Base-by-base conservation (phyloP, 1,284 basidiomycete species). In the Trametes hirsuta region DNA sequence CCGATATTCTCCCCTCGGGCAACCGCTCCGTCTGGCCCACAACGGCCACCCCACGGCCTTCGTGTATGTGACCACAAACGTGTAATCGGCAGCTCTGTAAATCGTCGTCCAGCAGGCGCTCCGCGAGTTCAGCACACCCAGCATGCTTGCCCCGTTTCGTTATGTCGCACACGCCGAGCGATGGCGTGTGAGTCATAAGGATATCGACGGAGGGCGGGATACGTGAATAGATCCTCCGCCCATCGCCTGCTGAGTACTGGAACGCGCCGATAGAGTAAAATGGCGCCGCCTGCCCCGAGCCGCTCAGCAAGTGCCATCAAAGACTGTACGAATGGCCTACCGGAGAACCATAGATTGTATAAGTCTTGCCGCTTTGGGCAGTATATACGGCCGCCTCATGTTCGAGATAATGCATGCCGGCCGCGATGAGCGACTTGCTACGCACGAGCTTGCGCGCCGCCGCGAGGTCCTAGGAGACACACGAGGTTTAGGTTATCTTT, bases 11-110 rank as follows among this genome's bases (percentile, higher is more conserved):
- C 18, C 56, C 57, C 39, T 50, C 48, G 10, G 66, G 58, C 6
- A 58, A 63, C 22, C 54, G 35, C 36, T 44, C 53, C 14, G 36
- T 60, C 40, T 48, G 55, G 3, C 53, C 62, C 11, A 57, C 65
- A 21, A 79, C 48, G 4, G 59, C 60, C 0, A 74, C 76, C 1
- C 87, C 87, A 47, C 75, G 74, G 2, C 76, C 81, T 69, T 90
- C 87, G 58, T 90, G 87, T 47, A 90, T 89, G 63, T 90, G 88
- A 4, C 87, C 87, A 67, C 85, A 90, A 47, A 88, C 82, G 69
- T 90, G 87, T 58, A 90, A 66, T 59, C 79, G 75, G 68, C 84
- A 84, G 3, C 68, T 62, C 11, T 63, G 61, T 30, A 88, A 67
- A 14, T 74, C 65, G 2, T 48, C 57, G 37, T 58, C 65, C 2